A percentile compares a stretch with the other conserved stretches of the same genome.
Evolutionary conservation across 495 filamentous ascomycete genomes (phyloP).

Genomic region (Talaromyces adpressus): DNA sequence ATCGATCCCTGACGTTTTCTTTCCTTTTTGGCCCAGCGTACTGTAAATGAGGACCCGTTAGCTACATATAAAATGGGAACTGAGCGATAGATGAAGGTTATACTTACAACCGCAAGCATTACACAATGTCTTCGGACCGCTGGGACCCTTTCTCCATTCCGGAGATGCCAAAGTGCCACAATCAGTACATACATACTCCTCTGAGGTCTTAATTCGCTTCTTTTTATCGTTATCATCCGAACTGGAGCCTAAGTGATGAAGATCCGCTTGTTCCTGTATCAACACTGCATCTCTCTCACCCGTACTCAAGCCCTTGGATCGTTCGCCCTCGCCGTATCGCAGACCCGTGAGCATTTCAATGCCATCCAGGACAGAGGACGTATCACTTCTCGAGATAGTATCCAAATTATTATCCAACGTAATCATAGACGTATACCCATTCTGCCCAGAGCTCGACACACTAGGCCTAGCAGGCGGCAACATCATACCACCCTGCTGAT

Average conservation of each 20-base stretch:
- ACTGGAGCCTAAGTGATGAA: conserved; percentile 49
- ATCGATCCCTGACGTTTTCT: conserved; percentile 49
- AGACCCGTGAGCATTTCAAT: conserved; percentile 94
- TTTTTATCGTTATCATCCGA: conserved; percentile 66
- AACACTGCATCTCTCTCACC: conserved; percentile 71
- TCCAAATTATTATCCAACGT: conserved; percentile 4
- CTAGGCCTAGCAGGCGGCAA: conserved; percentile 61
- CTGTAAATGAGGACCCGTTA: conserved; percentile 18
- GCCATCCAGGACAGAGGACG: conserved; percentile 63
- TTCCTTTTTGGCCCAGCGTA: conserved; percentile 73
- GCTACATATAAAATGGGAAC: background rate
- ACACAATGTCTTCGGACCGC: conserved; percentile 91
- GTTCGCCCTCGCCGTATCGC: conserved; percentile 80
- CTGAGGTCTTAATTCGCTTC: conserved; percentile 80
- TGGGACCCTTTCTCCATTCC: conserved; percentile 94
- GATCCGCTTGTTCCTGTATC: conserved; percentile 79
- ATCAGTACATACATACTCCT: conserved; percentile 94
- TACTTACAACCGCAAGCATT: conserved; percentile 85
- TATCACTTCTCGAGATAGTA: conserved; percentile 5
- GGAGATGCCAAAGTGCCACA: conserved; percentile 92
- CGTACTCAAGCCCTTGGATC: conserved; percentile 82
- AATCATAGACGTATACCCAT: conserved; percentile 28
- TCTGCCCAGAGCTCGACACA: conserved; percentile 51
- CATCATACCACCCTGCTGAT: conserved; percentile 45
- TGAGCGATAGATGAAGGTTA: background rate